Percentiles rank a stretch among this genome's conserved stretches.
These are phyloP conservation scores for Rubroboletus satanas DNA, from an alignment of 768 basidiomycete species.

Conservation along the genomic window DNA sequence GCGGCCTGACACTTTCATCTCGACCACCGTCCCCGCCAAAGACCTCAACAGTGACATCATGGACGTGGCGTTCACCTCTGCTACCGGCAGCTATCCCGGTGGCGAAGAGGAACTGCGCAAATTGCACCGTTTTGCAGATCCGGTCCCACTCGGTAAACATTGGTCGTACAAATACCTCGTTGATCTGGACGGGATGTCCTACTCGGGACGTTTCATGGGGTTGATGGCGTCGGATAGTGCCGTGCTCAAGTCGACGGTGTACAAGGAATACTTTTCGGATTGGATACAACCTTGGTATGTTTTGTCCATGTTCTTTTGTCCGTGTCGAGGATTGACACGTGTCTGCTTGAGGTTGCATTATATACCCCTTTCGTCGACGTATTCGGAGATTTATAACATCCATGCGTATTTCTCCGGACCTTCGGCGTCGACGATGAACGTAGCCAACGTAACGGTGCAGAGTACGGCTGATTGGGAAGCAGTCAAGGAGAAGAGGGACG, in stretches of 20 bases:
- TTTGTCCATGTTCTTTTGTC: neutral
- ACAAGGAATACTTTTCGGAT: slow-evolving; percentile 85
- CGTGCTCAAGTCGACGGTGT: slow-evolving; percentile 87
- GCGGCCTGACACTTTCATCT: slow-evolving; percentile 51
- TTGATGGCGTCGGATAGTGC: slow-evolving; percentile 85
- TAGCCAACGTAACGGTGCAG: slow-evolving; percentile 48
- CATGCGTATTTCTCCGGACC: slow-evolving; percentile 91
- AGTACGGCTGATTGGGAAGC: slow-evolving; percentile 28
- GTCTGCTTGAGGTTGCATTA: slow-evolving; percentile 73
- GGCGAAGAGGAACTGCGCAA: slow-evolving; percentile 62
- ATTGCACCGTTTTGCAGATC: slow-evolving; percentile 65
- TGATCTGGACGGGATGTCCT: slow-evolving; percentile 94
- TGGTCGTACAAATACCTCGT: slow-evolving; percentile 93
- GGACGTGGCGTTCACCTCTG: slow-evolving; percentile 84
- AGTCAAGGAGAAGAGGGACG: slow-evolving; percentile 57
- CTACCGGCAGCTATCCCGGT: slow-evolving; percentile 73
- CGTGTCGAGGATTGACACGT: neutral
- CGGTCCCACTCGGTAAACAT: slow-evolving; percentile 78
- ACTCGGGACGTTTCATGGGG: slow-evolving; percentile 85
- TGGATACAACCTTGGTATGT: slow-evolving; percentile 89
- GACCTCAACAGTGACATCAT: slow-evolving; percentile 75
- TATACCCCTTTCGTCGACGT: slow-evolving; percentile 84
- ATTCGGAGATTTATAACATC: slow-evolving; percentile 91
- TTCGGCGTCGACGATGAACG: slow-evolving; percentile 51
- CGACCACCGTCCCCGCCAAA: slow-evolving; percentile 54